phyloP scores from a whole-genome alignment of 306 rosid genomes.

The Erythrophleum fordii region DNA sequence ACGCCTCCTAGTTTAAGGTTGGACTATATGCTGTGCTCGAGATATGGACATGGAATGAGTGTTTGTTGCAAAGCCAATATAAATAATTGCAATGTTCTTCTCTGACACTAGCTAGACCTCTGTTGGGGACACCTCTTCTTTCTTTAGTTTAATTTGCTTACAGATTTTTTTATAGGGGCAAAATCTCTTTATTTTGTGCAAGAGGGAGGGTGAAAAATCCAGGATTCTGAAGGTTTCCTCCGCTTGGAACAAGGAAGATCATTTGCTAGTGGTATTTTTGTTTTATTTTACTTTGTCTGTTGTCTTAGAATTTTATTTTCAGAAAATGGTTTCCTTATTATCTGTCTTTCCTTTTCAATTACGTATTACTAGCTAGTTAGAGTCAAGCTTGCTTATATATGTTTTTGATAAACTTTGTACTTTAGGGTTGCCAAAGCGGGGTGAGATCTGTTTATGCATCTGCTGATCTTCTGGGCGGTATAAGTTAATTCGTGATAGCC shows the following conservation, averaged over 20 bases:
- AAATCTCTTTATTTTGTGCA: slow-evolving; percentile 16
- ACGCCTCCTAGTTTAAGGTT: too few relatives aligned
- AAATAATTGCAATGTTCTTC: neutral
- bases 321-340: neutral
- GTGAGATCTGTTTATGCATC: slow-evolving; percentile 73
- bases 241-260: slow-evolving; percentile 66
- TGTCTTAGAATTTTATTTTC: neutral
- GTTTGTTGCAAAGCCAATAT: too few relatives aligned
- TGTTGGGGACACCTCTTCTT: neutral
- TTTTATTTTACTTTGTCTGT: neutral
- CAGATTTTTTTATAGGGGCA: neutral
- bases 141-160: neutral
- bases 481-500: slow-evolving; percentile 43
- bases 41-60: too few relatives aligned
- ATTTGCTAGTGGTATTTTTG: slow-evolving; percentile 76
- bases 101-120: neutral
- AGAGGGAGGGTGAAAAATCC: slow-evolving; percentile 77
- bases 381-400: neutral
- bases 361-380: neutral
- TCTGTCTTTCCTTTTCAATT: neutral
- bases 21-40: too few relatives aligned
- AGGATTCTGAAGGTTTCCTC: slow-evolving; percentile 62
- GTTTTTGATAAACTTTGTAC: slow-evolving; percentile 10
- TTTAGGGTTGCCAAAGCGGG: slow-evolving; percentile 86
- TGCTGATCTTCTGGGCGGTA: slow-evolving; percentile 61